phyloP scores from a whole-genome alignment of 208 protist species.

The Trypanosoma mega region DNA sequence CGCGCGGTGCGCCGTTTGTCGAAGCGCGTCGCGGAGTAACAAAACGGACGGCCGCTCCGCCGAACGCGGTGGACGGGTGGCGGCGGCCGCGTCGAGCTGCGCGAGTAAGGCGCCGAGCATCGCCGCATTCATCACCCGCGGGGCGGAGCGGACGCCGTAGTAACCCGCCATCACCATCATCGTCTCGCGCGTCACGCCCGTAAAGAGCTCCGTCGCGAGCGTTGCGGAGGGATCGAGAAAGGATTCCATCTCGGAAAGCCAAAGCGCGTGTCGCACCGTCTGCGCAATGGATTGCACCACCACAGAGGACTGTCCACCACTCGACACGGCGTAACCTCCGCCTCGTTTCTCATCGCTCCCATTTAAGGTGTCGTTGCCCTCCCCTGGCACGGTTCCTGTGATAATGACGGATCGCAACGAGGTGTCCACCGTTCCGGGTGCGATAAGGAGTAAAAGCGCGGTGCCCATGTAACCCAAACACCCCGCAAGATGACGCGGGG shows the following conservation, averaged over 20 bases:
- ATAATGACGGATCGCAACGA: slow-evolving; percentile 49
- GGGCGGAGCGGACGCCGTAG: slow-evolving; percentile 55
- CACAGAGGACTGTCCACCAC: slow-evolving; percentile 25
- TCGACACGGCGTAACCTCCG: neutral
- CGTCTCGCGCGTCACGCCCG: slow-evolving; percentile 49
- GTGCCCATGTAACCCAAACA: slow-evolving; percentile 56
- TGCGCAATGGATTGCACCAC: slow-evolving; percentile 54
- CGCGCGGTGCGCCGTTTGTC: slow-evolving; percentile 53
- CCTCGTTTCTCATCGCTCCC: neutral
- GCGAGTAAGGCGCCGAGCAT: slow-evolving; percentile 29
- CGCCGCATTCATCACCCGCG: slow-evolving; percentile 25
- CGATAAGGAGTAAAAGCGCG: slow-evolving; percentile 65
- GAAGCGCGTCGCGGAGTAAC: slow-evolving; percentile 37
- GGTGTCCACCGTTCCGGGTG: slow-evolving; percentile 53
- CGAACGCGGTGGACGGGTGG: slow-evolving; percentile 20
- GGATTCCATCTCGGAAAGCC: slow-evolving; percentile 48
- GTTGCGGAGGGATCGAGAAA: slow-evolving; percentile 44
- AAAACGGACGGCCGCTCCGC: slow-evolving; percentile 11
- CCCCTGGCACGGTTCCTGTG: slow-evolving; percentile 16
- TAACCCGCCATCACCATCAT: slow-evolving; percentile 49
- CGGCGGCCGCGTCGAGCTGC: slow-evolving; percentile 33
- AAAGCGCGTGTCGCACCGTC: slow-evolving; percentile 55
- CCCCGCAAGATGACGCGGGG: slow-evolving; percentile 33
- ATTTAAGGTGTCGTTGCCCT: neutral
- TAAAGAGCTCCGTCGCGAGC: slow-evolving; percentile 31